These are phyloP conservation scores for Allodekkera sacchari DNA, from an alignment of 805 yeast genomes.

Conservation along the genomic window DNA sequence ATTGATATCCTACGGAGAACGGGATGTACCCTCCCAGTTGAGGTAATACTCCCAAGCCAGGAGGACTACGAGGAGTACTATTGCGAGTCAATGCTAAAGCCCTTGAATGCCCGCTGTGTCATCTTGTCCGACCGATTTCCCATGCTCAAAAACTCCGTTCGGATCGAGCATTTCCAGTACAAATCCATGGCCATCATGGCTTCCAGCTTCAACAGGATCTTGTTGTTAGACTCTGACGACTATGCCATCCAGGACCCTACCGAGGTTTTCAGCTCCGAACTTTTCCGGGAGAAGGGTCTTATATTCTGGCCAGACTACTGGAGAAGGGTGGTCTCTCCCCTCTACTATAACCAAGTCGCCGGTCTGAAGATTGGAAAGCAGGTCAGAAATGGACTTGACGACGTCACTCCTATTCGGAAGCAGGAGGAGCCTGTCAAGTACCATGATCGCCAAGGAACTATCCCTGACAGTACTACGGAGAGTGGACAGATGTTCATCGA, in stretches of 20 bases:
- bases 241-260: conserved; percentile 42
- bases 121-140: conserved; percentile 32
- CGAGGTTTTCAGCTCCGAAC: conserved; percentile 43
- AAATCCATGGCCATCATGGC: conserved; percentile 41
- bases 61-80: conserved; percentile 32
- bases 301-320: conserved; percentile 56
- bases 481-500: conserved; percentile 47
- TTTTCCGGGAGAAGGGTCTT: conserved; percentile 43
- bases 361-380: conserved; percentile 28
- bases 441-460: conserved; percentile 44
- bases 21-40: conserved; percentile 41
- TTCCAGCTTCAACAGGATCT: conserved; percentile 44
- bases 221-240: conserved; percentile 46
- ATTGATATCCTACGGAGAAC: conserved; percentile 37
- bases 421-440: conserved; percentile 12
- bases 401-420: conserved; percentile 22
- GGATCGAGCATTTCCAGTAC: conserved; percentile 39
- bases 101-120: conserved; percentile 53
- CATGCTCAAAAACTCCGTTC: conserved; percentile 8
- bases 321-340: conserved; percentile 48
- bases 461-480: conserved; percentile 48
- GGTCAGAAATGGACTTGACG: conserved; percentile 23
- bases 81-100: conserved; percentile 31
- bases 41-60: conserved; percentile 32
- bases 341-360: conserved; percentile 37